These are phyloP conservation scores for Phytophthora pini DNA, from an alignment of 352 stramenopile genomes.

Conservation along the genomic window DNA sequence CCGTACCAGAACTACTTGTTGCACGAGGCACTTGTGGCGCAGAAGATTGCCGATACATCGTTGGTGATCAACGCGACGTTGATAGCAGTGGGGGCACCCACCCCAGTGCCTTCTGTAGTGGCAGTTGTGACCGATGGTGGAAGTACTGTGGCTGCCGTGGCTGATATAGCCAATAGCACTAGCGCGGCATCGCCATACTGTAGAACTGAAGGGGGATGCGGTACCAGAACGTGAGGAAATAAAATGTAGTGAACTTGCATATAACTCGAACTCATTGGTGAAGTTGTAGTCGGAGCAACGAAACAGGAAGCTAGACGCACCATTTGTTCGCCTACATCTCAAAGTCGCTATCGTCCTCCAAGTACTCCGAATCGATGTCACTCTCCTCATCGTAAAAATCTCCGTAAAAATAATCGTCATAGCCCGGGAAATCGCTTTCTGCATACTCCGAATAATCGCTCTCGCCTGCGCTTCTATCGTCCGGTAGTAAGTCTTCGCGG, in stretches of 20 bases:
- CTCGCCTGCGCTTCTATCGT: background rate
- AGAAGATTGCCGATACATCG: slow-evolving; percentile 44
- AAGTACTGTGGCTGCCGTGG: background rate
- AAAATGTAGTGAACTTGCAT: background rate
- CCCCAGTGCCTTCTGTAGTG: slow-evolving; percentile 22
- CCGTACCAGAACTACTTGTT: slow-evolving; percentile 66
- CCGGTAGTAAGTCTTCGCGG: slow-evolving; percentile 1
- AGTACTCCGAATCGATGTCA: slow-evolving; percentile 14
- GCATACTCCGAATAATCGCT: slow-evolving; percentile 3
- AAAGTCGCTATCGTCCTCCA: slow-evolving; percentile 15
- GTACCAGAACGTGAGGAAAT: background rate
- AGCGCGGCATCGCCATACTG: background rate
- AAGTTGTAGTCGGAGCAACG: no score
- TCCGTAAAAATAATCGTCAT: background rate
- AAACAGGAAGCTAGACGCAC: no score
- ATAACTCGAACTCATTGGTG: background rate
- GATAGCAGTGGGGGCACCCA: slow-evolving; percentile 31
- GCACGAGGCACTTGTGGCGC: slow-evolving; percentile 33
- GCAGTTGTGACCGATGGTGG: slow-evolving; percentile 17
- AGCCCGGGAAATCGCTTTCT: background rate
- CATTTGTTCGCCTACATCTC: slow-evolving; percentile 18
- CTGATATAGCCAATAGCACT: background rate
- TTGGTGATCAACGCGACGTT: slow-evolving; percentile 54
- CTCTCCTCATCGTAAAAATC: slow-evolving; percentile 8
- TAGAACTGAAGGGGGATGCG: background rate